Evolutionary conservation across 345 rosid genomes (phyloP).

Genomic region (Aquilaria yunnanensis): DNA sequence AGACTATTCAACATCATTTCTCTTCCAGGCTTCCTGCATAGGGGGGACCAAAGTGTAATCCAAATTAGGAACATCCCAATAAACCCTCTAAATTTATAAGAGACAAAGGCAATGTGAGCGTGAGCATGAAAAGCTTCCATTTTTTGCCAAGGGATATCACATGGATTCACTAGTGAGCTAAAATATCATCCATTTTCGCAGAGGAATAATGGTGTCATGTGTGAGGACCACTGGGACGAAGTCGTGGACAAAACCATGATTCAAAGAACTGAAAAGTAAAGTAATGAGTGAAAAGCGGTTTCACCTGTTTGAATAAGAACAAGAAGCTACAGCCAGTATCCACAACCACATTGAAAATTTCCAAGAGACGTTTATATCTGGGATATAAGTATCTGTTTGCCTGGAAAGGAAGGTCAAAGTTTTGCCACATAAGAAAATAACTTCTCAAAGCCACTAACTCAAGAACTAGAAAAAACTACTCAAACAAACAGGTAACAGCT

Average conservation of each 20-base stretch:
- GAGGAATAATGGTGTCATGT: slow-evolving; percentile 3
- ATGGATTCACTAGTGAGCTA: slow-evolving; percentile 17
- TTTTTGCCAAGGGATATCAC: slow-evolving; percentile 16
- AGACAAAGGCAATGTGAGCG: slow-evolving; percentile 13
- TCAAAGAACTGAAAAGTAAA: slow-evolving; percentile 8
- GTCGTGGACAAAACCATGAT: slow-evolving; percentile 11
- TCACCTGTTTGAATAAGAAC: slow-evolving; percentile 22
- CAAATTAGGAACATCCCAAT: slow-evolving; percentile 16
- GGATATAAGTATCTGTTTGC: neutral
- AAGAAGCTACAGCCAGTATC: slow-evolving; percentile 13
- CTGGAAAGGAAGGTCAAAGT: no score
- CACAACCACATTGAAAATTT: slow-evolving; percentile 10
- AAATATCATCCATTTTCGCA: slow-evolving; percentile 21
- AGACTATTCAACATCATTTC: slow-evolving; percentile 42
- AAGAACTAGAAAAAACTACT: no score
- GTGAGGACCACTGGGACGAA: slow-evolving; percentile 34
- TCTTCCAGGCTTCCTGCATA: slow-evolving; percentile 33
- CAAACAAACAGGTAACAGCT: no score
- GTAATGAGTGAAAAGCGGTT: slow-evolving; percentile 5
- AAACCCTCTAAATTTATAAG: slow-evolving; percentile 11
- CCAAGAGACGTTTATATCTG: slow-evolving; percentile 11
- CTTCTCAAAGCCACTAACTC: no score
- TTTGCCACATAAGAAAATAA: no score
- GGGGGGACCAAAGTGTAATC: slow-evolving; percentile 41
- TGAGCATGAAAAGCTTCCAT: slow-evolving; percentile 16